phyloP scores from a whole-genome alignment of 148 eudicot species.

The Rhododendron ferrugineum region DNA sequence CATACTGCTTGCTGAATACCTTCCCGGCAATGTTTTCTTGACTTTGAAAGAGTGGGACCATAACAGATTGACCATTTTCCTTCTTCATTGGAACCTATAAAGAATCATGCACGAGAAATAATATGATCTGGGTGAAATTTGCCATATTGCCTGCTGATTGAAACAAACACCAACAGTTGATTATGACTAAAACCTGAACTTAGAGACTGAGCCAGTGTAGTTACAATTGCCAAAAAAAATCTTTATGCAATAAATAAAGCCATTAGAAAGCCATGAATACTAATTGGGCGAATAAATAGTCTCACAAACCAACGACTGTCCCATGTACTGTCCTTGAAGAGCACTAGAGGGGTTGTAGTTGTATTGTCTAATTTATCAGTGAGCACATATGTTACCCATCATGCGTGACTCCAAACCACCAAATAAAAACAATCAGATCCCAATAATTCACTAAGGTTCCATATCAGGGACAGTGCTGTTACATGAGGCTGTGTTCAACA shows the following conservation, averaged over 20 bases:
- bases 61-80: slow-evolving; percentile 80
- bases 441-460: neutral
- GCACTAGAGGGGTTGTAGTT: neutral
- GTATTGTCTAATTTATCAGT: neutral
- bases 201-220: neutral
- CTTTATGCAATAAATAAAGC: neutral
- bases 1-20: slow-evolving; percentile 33
- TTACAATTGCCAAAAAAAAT: neutral
- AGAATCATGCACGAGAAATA: neutral
- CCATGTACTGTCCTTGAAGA: neutral
- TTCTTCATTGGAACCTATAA: slow-evolving; percentile 67
- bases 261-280: neutral
- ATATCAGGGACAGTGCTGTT: neutral
- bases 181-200: neutral
- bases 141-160: neutral
- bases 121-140: neutral
- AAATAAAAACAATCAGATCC: neutral
- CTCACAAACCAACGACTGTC: neutral
- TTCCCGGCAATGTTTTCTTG: slow-evolving; percentile 85
- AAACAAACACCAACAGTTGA: neutral
- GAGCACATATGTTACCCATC: neutral
- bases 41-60: slow-evolving; percentile 86
- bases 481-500: neutral
- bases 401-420: neutral
- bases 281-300: neutral